Conservation (phyloP, 1,284 basidiomycete genomes). For the Athelia psychrophila region DNA sequence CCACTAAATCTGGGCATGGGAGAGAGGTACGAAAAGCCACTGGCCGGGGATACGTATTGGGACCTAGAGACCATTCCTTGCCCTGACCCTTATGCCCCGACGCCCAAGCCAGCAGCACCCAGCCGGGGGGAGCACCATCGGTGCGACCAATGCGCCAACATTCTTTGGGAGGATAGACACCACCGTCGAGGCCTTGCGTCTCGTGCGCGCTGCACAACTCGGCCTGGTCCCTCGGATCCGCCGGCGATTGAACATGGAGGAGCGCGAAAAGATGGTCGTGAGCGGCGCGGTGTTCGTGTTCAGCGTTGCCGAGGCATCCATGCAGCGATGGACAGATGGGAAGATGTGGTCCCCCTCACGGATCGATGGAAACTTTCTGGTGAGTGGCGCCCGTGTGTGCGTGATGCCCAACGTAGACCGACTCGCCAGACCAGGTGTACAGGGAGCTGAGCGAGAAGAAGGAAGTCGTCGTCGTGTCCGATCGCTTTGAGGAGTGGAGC, state of each 20-base stretch:
- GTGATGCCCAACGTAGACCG: not conserved
- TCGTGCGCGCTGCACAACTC: conserved; percentile 75
- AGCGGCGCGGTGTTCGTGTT: conserved; percentile 82
- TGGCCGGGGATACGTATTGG: no score
- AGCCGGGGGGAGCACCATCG: conserved; percentile 39
- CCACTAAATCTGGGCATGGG: no score
- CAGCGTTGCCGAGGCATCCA: conserved; percentile 77
- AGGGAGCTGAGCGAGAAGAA: conserved; percentile 68
- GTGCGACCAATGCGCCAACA: conserved; percentile 46
- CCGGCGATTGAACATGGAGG: conserved; percentile 76
- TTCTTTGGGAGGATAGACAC: conserved; percentile 74
- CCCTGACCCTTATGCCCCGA: no score
- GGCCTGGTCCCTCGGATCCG: conserved; percentile 75
- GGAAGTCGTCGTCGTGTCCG: conserved; percentile 27
- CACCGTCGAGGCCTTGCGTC: conserved; percentile 73
- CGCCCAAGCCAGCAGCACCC: not conserved
- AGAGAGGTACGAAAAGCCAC: no score
- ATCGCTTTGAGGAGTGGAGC: not conserved
- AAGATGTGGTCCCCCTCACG: conserved; percentile 81
- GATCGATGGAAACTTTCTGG: conserved; percentile 80
- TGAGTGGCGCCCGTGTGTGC: conserved; percentile 27
- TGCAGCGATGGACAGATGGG: conserved; percentile 85
- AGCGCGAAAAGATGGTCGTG: conserved; percentile 68
- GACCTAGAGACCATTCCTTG: no score
- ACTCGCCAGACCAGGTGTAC: conserved; percentile 54